Base-by-base conservation (phyloP, 1,139 yeast species). In the Kodamaea arcana region DNA sequence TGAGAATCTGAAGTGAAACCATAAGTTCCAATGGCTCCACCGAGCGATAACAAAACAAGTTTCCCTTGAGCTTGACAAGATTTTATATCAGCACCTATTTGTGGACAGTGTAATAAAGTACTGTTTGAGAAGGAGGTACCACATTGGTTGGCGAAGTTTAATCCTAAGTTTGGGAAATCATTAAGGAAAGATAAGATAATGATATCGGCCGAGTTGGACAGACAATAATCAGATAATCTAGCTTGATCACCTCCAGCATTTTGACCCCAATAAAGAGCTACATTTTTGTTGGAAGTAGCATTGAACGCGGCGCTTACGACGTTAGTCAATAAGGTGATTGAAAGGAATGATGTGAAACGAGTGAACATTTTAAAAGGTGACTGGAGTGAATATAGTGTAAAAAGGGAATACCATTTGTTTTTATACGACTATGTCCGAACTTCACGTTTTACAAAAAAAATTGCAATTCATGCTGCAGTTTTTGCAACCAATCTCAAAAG, bases 201-300 rank as follows among this genome's bases (percentile, higher is more conserved):
- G 20, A 44, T 44, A 27, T 47, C 52, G 10, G 43, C 47, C 7
- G 34, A 34, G 23, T 35, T 36, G 27, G 33, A 27, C 4, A 34
- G 38, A 39, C 54, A 50, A 41, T 47, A 47, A 24, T 36, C 23
- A 27, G 32, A 32, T 35, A 50, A 42, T 4, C 37, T 28, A 15
- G 34, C 31, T 28, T 50, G 54, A 31, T 32, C 23, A 3, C 43
- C 42, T 28, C 39, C 44, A 28, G 54, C 43, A 32, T 50, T 50
- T 30, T 50, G 54, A 24, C 54, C 54, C 52, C 52, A 50, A 34
- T 48, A 50, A 10, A 43, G 44, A 10, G 44, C 52, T 11, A 48
- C 37, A 21, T 37, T 37, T 15, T 25, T 31, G 24, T 26, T 25
- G 18, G 34, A 11, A 9, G 15, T 12, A n/a, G 34, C 34, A 20